phyloP scores from a whole-genome alignment of 2,329 filamentous ascomycete species.

The Sarocladium brachiariae region DNA sequence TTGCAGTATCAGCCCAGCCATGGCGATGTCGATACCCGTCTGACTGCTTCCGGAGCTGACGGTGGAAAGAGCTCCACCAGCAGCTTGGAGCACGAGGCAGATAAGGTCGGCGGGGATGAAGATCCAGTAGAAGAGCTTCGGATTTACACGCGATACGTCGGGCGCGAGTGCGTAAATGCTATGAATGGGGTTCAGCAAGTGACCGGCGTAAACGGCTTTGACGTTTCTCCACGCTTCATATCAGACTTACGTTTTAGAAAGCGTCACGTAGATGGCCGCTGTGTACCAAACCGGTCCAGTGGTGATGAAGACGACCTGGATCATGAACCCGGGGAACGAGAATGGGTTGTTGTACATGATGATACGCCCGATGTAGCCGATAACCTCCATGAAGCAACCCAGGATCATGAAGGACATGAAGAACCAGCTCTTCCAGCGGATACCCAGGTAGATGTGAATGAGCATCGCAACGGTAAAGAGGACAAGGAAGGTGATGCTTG shows the following conservation, averaged over 20 bases:
- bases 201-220: no score
- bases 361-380: conserved; percentile 56
- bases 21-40: conserved; percentile 29
- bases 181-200: background rate
- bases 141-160: conserved; percentile 32
- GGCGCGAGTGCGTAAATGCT: conserved; percentile 33
- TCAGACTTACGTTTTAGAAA: conserved; percentile 31
- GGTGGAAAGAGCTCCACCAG: conserved; percentile 46
- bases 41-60: conserved; percentile 36
- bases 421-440: conserved; percentile 34
- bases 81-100: conserved; percentile 48
- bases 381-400: conserved; percentile 50
- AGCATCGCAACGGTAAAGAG: conserved; percentile 40
- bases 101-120: conserved; percentile 48
- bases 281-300: conserved; percentile 35
- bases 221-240: no score
- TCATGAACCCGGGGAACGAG: conserved; percentile 49
- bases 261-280: conserved; percentile 58
- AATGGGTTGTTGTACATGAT: conserved; percentile 51
- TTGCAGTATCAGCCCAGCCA: conserved; percentile 51
- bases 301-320: conserved; percentile 50
- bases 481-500: conserved; percentile 35
- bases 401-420: conserved; percentile 42
- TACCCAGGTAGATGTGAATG: conserved; percentile 33
- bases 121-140: conserved; percentile 34